Base-by-base conservation (phyloP, 371 early-diverging fungal genomes). In the Rhizomucor miehei region DNA sequence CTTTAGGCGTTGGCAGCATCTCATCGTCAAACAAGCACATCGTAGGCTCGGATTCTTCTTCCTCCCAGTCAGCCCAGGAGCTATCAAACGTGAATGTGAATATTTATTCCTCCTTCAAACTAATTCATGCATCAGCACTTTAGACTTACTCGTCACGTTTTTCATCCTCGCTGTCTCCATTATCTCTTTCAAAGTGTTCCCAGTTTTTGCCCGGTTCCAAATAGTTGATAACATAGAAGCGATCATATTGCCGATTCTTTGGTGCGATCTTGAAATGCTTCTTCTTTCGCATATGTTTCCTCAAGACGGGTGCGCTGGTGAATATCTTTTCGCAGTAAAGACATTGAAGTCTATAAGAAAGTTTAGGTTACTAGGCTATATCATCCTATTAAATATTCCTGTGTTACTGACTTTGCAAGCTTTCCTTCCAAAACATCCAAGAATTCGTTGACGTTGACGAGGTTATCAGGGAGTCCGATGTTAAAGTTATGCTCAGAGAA, bases 261-360 rank as follows among this genome's bases (percentile, higher is more conserved):
- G 94, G 79, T 52, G 88, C 89, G 69, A 97, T 93, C 77, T 92
- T 91, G 74, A 96, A 96, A 69, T 96, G 97, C 81, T 94, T 95
- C 89, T 97, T 98, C 79, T 98, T 98, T 62, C 96, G 89, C 96
- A 98, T 95, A 59, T 98, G 98, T 68, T 93, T 92, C 51, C 97
- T 87, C 50, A 98, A 79, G 10, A 93, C 93, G 0, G 91, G 87
- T 6, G 87, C 77, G 21, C 88, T 86, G 12, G 92, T 93, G 69
- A 95, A 98, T 4, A 79, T 86, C 73, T 91, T 92, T 73, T 98
- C 97, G 66, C 98, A 98, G 67, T 95, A 96, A 24, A 96, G 69
- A 57, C 98, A 98, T 59, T 91, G 89, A 23, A 90, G 79, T 43
- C 86, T 88, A 59, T 14, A 21, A 1, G 44, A 20, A n/a, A 43